Evolutionary conservation across 345 rosid genomes (phyloP), one percentile per base, ranked within the genome.

Genomic region (Trapa incisa): DNA sequence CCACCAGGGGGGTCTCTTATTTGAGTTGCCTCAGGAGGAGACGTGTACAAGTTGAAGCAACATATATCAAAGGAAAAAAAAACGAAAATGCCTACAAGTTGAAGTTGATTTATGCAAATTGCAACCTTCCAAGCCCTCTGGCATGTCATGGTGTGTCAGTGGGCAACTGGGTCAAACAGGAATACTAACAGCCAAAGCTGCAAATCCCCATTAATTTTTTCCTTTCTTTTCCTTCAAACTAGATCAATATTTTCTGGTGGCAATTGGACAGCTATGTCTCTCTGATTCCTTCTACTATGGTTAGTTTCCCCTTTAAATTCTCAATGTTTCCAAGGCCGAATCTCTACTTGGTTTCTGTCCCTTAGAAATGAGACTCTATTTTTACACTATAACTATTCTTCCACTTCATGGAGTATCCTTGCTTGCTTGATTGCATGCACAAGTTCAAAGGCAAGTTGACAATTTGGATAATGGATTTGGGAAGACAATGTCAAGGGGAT

Each of bases 11-110:
- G 67, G 69, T 65, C 64, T 47, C 71, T 71, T 58, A 10, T 58
- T 50, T 74, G 65, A 68, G 37, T 75, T 61, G 73, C 74, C 37
- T 53, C 66, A 54, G 68, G 64, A 64, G 80, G 63, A 52, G 64
- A 45, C 48, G 48, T 13, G 11, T 8, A 41, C 43, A 41, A 22
- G 29, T 22, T 22, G 29, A 22, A 22, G 29, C 29, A 22, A 22
- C 29, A 22, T 22, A 22, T 22, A 22, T 22, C 29, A 0, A 22
- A 22, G 29, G 29, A 22, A 22, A 22, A 22, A 22, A 22, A 22
- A 22, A 22, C 0, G 29, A 22, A 22, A 22, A 22, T 22, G 29
- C 29, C 29, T 22, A 22, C 29, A 22, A 22, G 29, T 22, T 22
- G 29, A 22, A 22, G 29, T 22, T 22, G 29, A 22, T 22, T 22